Evolutionary conservation across 139 green algal species (phyloP), one percentile per base, ranked within the genome.

Genomic region (Monoraphidium neglectum): DNA sequence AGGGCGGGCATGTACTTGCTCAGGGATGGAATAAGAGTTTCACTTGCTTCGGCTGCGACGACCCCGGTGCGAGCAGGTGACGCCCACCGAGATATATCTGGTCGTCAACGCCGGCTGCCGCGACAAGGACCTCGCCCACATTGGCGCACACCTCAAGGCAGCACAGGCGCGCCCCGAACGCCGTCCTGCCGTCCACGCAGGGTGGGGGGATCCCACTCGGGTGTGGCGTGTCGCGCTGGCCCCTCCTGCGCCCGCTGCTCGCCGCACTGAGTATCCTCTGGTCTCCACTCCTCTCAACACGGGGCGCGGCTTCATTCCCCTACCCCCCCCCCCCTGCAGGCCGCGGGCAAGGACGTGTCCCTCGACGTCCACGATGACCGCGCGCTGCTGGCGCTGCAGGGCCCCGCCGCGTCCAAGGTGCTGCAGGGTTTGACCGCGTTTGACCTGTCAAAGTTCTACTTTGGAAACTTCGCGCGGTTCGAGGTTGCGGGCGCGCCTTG

Each of bases 71-170:
- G 8, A 51, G 12, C 8, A 51, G 43, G 8, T 8, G 43, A 51
- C 8, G 43, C 43, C 43, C 43, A 51, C 43, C 32, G 85, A 98
- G 40, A 78, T 99, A n/a, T 99, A 99, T 83, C 74, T 99, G 37
- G 96, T 99, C 21, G 85, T 99, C 38, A 99, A 99, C 79, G 96
- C 96, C 21, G 96, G 96, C 24, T 98, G 96, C 90, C 54, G 91
- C 24, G 95, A 98, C 2, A 99, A 99, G 86, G 96, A 99, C 84
- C 77, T 99, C 68, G 88, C 84, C 40, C 95, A 99, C 87, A 87
- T 99, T 28, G 78, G 85, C 38, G 87, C 91, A 71, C 92, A 98
- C 77, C 78, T 98, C 63, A 70, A 77, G 13, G 84, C 79, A 23
- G 92, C 83, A 70, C 90, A 93, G 83, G 88, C 90, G 46, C 4